Evolutionary conservation across 352 stramenopile genomes (phyloP).

Genomic region (Globisporangium yorkense): DNA sequence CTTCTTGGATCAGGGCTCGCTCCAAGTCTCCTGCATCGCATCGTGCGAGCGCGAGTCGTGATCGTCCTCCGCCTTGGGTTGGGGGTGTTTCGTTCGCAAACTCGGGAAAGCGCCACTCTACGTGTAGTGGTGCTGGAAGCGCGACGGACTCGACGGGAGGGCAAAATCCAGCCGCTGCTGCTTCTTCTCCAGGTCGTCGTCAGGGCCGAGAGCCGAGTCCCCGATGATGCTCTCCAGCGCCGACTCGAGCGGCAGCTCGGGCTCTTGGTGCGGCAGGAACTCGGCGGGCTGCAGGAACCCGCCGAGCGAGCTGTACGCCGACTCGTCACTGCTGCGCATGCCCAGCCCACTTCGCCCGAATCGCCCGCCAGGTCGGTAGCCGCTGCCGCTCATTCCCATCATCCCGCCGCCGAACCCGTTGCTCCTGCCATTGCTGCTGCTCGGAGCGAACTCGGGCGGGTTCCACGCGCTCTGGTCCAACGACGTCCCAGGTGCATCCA

Average conservation of each 20-base stretch:
- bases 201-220: conserved; percentile 1
- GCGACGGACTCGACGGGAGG: conserved; percentile 11
- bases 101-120: conserved; percentile 16
- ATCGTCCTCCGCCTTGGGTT: not conserved
- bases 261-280: conserved; percentile 37
- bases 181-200: conserved; percentile 20
- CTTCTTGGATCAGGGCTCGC: not conserved
- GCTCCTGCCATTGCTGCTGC: conserved; percentile 12
- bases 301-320: conserved; percentile 47
- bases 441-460: conserved; percentile 9
- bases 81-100: not conserved
- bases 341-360: conserved; percentile 22
- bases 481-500: conserved; percentile 3
- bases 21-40: not conserved
- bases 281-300: conserved; percentile 49
- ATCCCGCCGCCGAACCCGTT: conserved; percentile 43
- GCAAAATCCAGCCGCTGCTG: conserved; percentile 14
- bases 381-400: conserved; percentile 34
- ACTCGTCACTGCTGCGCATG: conserved; percentile 19
- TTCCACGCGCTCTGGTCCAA: conserved; percentile 20
- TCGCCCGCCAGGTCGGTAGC: conserved; percentile 8
- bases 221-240: conserved; percentile 31
- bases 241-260: conserved; percentile 44
- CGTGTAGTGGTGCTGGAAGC: conserved; percentile 28
- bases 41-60: not conserved